phyloP scores from a whole-genome alignment of 176 grass and related monocot species.

The bread wheat (Triticum aestivum) region IWGSC_CS_RefSeq_v2.1 NC_057810.1:44702627-44703126 shows the following conservation, averaged over 20 bases:
- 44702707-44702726: not conserved
- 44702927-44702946: slow-evolving; percentile 9
- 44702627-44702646: not conserved
- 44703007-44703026: not conserved
- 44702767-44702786: not conserved
- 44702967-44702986: slow-evolving; percentile 22
- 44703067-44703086: slow-evolving; percentile 20
- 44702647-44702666: slow-evolving; percentile 9
- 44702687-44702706: slow-evolving; percentile 1
- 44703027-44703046: not conserved
- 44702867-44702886: slow-evolving; percentile 17
- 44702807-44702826: not conserved
- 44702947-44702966: slow-evolving; percentile 1
- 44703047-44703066: slow-evolving; percentile 29
- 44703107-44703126: slow-evolving; percentile 23
- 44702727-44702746: slow-evolving; percentile 12
- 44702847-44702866: slow-evolving; percentile 9
- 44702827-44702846: not conserved
- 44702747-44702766: not conserved
- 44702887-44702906: not conserved
- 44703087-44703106: slow-evolving; percentile 20
- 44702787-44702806: slow-evolving; percentile 18
- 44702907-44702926: not conserved
- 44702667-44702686: slow-evolving; percentile 10
- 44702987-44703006: slow-evolving; percentile 34